These are phyloP conservation scores for Starmerella etchellsii DNA, from an alignment of 805 yeast genomes.

Conservation along the genomic window DNA sequence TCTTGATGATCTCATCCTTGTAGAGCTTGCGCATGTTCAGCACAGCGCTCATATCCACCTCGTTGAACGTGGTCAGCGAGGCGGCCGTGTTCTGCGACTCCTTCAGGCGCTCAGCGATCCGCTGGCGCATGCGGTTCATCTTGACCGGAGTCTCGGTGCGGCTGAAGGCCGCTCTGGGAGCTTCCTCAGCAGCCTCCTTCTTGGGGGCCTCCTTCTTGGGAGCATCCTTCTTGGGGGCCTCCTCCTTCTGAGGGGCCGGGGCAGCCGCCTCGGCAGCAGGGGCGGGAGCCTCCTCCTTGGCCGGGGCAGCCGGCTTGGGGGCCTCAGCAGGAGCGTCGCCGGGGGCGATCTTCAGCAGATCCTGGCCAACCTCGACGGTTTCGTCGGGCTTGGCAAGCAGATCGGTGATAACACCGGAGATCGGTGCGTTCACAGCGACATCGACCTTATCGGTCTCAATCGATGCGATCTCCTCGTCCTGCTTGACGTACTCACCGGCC, in stretches of 20 bases:
- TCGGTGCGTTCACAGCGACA: conserved; percentile 91
- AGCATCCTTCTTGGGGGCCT: conserved; percentile 24
- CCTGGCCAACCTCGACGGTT: conserved; percentile 93
- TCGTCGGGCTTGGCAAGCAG: conserved; percentile 73
- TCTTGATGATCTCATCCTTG: conserved; percentile 91
- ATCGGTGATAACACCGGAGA: conserved; percentile 79
- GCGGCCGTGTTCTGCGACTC: conserved; percentile 99
- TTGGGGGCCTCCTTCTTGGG: conserved; percentile 24
- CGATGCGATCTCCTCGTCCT: conserved; percentile 87
- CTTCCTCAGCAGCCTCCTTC: conserved; percentile 26
- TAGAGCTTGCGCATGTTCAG: conserved; percentile 90
- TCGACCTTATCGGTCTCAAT: conserved; percentile 98
- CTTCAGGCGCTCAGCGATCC: conserved; percentile 98
- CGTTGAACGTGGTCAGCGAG: conserved; percentile 93
- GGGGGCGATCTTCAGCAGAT: conserved; percentile 71
- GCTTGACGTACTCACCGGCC: conserved; percentile 77
- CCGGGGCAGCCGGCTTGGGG: conserved; percentile 17
- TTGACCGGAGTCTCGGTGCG: conserved; percentile 85
- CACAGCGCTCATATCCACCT: conserved; percentile 87
- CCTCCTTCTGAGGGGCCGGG: conserved; percentile 25
- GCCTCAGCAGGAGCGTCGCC: conserved; percentile 55
- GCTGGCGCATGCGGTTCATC: conserved; percentile 98
- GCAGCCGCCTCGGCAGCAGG: conserved; percentile 17
- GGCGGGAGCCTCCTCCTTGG: conserved; percentile 25
- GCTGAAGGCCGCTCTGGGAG: conserved; percentile 31